A percentile compares a stretch with the other conserved stretches of the same genome.
phyloP scores from a whole-genome alignment of 306 rosid species.

The Echinosophora koreensis region DNA sequence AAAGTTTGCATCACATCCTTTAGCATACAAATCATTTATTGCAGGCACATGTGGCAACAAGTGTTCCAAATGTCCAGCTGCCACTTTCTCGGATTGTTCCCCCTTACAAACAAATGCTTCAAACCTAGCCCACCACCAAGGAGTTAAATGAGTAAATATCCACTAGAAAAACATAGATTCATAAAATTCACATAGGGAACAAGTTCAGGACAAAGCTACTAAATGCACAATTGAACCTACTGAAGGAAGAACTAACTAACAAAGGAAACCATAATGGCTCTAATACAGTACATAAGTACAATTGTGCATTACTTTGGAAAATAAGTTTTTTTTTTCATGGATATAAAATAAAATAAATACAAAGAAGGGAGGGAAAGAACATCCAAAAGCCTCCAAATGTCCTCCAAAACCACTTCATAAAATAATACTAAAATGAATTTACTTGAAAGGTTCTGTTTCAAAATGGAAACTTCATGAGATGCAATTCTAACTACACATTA shows the following conservation, averaged over 20 bases:
- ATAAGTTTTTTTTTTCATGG: neutral
- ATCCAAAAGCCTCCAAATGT: too few relatives aligned
- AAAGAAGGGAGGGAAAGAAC: constrained; percentile 11
- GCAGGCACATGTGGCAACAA: constrained; percentile 74
- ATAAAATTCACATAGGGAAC: constrained; percentile 10
- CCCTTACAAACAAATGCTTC: constrained; percentile 68
- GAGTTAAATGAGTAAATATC: constrained; percentile 26
- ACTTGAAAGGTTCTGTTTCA: constrained; percentile 5
- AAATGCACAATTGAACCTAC: constrained; percentile 32
- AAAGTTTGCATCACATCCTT: constrained; percentile 66
- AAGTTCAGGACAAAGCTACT: constrained; percentile 33
- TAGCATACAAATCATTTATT: constrained; percentile 61
- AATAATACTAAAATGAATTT: constrained; percentile 22
- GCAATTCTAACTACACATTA: constrained; percentile 27
- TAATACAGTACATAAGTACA: neutral
- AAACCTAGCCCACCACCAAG: constrained; percentile 61
- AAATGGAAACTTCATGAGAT: constrained; percentile 28
- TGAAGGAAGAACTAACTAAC: constrained; percentile 15
- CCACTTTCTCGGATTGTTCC: constrained; percentile 62
- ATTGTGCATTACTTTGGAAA: neutral
- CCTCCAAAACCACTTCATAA: constrained; percentile 10
- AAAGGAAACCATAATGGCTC: constrained; percentile 5
- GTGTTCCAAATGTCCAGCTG: constrained; percentile 69
- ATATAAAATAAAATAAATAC: constrained; percentile 1
- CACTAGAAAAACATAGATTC: constrained; percentile 31